phyloP scores from a whole-genome alignment of 2,329 filamentous ascomycete genomes.

The Fusarium avenaceum region DNA sequence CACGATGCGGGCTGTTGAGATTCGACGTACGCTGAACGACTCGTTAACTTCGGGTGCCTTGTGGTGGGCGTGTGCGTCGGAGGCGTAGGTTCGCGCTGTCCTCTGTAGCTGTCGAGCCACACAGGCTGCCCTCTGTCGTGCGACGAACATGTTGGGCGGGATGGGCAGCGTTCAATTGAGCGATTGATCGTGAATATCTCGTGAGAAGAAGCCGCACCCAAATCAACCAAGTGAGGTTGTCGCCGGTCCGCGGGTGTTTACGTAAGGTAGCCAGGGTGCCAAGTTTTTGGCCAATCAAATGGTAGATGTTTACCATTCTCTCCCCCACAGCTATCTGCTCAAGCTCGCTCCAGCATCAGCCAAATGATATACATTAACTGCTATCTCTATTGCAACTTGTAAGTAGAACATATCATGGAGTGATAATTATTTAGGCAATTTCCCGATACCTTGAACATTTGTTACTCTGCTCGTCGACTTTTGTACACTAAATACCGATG shows the following conservation, averaged over 20 bases:
- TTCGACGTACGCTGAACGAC: slow-evolving; percentile 68
- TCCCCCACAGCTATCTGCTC: slow-evolving; percentile 8
- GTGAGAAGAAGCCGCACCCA: slow-evolving; percentile 43
- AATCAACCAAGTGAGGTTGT: slow-evolving; percentile 50
- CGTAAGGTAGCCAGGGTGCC: slow-evolving; percentile 41
- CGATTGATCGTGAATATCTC: slow-evolving; percentile 48
- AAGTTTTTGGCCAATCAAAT: slow-evolving; percentile 42
- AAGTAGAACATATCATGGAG: no score
- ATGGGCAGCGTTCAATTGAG: slow-evolving; percentile 53
- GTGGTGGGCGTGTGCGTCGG: slow-evolving; percentile 64
- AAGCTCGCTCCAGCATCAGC: background rate
- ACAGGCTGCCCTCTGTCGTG: slow-evolving; percentile 61
- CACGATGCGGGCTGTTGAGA: slow-evolving; percentile 42
- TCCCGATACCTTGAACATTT: no score
- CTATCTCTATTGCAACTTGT: background rate
- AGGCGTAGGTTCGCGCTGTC: slow-evolving; percentile 66
- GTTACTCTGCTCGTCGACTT: background rate
- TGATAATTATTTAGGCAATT: no score
- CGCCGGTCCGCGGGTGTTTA: slow-evolving; percentile 48
- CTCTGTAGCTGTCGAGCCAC: slow-evolving; percentile 56
- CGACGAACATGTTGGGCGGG: slow-evolving; percentile 56
- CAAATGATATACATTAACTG: no score
- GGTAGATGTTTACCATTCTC: slow-evolving; percentile 37
- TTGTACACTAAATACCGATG: background rate
- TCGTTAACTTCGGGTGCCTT: slow-evolving; percentile 65